Evolutionary conservation across 257 asterid species (phyloP).

Genomic region (Parsonsia alboflavescens): DNA sequence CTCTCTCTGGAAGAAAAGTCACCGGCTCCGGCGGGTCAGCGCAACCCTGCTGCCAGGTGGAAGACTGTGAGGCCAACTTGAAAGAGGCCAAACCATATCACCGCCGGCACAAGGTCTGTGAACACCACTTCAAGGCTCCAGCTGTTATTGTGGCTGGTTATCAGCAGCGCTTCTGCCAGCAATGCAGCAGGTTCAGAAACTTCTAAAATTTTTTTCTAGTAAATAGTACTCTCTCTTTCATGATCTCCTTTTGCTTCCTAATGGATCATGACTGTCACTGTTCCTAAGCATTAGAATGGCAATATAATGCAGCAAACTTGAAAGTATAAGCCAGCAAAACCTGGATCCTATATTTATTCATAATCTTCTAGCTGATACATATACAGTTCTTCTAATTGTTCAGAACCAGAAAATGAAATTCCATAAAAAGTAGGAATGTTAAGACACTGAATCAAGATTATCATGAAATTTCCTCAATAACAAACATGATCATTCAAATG

Average conservation of each 20-base stretch:
- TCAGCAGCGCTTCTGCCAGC: constrained; percentile 90
- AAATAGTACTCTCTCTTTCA: neutral
- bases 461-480: neutral
- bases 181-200: constrained; percentile 83
- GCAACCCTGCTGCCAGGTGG: constrained; percentile 61
- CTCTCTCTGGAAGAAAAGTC: constrained; percentile 36
- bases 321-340: neutral
- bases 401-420: neutral
- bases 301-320: neutral
- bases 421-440: neutral
- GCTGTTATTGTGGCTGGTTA: constrained; percentile 48
- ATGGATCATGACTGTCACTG: neutral
- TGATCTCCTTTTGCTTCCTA: neutral
- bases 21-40: constrained; percentile 39
- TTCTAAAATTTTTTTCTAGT: neutral
- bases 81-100: constrained; percentile 60
- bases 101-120: constrained; percentile 88
- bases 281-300: neutral
- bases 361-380: neutral
- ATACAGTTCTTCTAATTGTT: neutral
- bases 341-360: neutral
- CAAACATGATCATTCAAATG: neutral
- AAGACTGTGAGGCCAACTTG: constrained; percentile 61
- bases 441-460: neutral
- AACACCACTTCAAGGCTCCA: constrained; percentile 71